phyloP scores from a whole-genome alignment of 1,284 basidiomycete species.

The Exobasidium cylindrosporum region DNA sequence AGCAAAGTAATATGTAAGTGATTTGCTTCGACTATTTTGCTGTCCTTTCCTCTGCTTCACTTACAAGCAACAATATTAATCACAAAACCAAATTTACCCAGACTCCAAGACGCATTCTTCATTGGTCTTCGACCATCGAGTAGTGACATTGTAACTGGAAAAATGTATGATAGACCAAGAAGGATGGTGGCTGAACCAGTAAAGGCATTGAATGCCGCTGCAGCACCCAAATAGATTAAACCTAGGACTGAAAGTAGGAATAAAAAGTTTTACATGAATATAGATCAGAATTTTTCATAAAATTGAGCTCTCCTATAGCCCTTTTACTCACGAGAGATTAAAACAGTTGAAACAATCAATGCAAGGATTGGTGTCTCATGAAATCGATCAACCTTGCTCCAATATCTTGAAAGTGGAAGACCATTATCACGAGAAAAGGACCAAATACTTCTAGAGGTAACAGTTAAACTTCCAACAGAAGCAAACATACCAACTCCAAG shows the following conservation, averaged over 20 bases:
- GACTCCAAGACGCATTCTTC: slow-evolving; percentile 54
- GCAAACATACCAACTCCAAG: slow-evolving; percentile 59
- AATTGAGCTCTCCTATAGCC: no score
- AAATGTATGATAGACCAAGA: slow-evolving; percentile 49
- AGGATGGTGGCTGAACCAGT: slow-evolving; percentile 24
- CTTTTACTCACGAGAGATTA: slow-evolving; percentile 31
- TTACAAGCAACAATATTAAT: slow-evolving; percentile 42
- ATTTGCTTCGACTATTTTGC: no score
- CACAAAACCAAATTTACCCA: slow-evolving; percentile 56
- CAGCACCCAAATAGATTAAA: slow-evolving; percentile 46
- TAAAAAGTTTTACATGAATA: no score
- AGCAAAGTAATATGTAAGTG: neutral
- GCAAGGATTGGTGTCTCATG: slow-evolving; percentile 57
- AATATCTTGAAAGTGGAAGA: slow-evolving; percentile 46
- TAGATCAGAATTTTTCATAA: no score
- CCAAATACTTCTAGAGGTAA: slow-evolving; percentile 58
- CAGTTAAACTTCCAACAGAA: slow-evolving; percentile 58
- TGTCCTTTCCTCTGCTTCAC: neutral
- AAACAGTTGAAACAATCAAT: slow-evolving; percentile 56
- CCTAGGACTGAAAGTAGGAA: slow-evolving; percentile 57
- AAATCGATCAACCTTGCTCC: slow-evolving; percentile 56
- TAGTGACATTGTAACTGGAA: slow-evolving; percentile 57
- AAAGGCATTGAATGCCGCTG: slow-evolving; percentile 40
- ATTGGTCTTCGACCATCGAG: slow-evolving; percentile 53
- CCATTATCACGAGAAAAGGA: slow-evolving; percentile 59